Conservation (phyloP, 345 rosid genomes). For the Populus simonii region DNA sequence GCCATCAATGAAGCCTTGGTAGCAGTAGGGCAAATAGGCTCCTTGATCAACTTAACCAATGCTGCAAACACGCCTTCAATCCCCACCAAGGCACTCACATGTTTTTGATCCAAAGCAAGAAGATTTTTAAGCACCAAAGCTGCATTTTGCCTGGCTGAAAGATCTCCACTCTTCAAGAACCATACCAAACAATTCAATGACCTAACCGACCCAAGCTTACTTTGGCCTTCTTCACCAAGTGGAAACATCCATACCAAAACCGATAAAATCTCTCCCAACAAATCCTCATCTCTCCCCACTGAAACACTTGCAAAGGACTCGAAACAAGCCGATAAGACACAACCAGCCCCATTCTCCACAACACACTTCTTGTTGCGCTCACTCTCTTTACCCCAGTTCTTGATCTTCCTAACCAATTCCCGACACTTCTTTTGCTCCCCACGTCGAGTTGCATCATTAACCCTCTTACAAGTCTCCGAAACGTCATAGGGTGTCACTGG, state of each 20-base stretch:
- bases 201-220: slow-evolving; percentile 19
- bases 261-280: slow-evolving; percentile 29
- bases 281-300: slow-evolving; percentile 15
- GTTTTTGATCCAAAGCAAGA: slow-evolving; percentile 10
- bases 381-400: slow-evolving; percentile 34
- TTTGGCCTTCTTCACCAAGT: slow-evolving; percentile 18
- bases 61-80: slow-evolving; percentile 26
- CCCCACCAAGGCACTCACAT: background rate
- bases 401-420: slow-evolving; percentile 25
- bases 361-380: slow-evolving; percentile 32
- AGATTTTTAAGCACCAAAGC: slow-evolving; percentile 27
- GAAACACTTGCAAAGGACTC: slow-evolving; percentile 24
- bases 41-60: slow-evolving; percentile 23
- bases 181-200: slow-evolving; percentile 25
- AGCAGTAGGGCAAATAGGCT: slow-evolving; percentile 29
- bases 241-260: slow-evolving; percentile 28
- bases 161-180: slow-evolving; percentile 30
- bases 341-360: slow-evolving; percentile 17
- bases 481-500: slow-evolving; percentile 31
- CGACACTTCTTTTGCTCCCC: slow-evolving; percentile 28
- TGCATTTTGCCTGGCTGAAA: slow-evolving; percentile 24
- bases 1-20: slow-evolving; percentile 30
- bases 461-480: slow-evolving; percentile 20
- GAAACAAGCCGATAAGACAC: slow-evolving; percentile 22
- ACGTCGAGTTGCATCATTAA: slow-evolving; percentile 7